Base-by-base conservation (phyloP, 257 asterid species). In the Ophiorrhiza pumila region DNA sequence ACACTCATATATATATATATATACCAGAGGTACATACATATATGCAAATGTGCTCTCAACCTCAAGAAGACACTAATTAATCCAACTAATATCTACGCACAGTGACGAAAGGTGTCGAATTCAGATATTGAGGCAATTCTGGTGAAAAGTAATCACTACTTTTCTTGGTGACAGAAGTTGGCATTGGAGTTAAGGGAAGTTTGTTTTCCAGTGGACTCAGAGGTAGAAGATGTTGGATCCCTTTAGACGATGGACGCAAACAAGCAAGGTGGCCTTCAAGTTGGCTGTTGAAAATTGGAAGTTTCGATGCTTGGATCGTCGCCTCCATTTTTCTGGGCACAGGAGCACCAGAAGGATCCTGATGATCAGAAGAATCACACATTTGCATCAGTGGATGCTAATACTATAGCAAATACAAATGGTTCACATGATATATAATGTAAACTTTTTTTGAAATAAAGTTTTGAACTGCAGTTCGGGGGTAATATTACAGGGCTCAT, bases 331-430 rank as follows among this genome's bases (percentile, higher is more conserved):
- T 96, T 79, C 75, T 83, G 0, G 91, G 75, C 67, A 90, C 89
- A 0, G 90, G 93, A 60, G 91, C 88, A 53, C 96, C 93, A 9
- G 88, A 81, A 29, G 95, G 89, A 72, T 91, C 97, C 91, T 91
- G 57, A 71, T 91, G 57, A 71, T 63, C 5, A 71, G 35, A 69
- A 64, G 15, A 49, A 43, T 20, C 22, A 61, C 45, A 5, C 13
- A 29, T 29, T 58, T 58, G 65, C 65, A 59, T 59, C 37, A 17
- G 0, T 59, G 12, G 12, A 31, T 59, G 65, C 42, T 0, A 57
- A 57, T n/a, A n/a, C n/a, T n/a, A n/a, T 32, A 31, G 25, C 41
- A 58, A 29, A 58, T 25, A 3, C 39, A 59, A 3, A 59, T 1
- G 13, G 23, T 32, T 20, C 20, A 5, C n/a, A 15, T 4, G 20